Base-by-base conservation (phyloP, 495 filamentous ascomycete species). In the Usnea hakonensis region DNA sequence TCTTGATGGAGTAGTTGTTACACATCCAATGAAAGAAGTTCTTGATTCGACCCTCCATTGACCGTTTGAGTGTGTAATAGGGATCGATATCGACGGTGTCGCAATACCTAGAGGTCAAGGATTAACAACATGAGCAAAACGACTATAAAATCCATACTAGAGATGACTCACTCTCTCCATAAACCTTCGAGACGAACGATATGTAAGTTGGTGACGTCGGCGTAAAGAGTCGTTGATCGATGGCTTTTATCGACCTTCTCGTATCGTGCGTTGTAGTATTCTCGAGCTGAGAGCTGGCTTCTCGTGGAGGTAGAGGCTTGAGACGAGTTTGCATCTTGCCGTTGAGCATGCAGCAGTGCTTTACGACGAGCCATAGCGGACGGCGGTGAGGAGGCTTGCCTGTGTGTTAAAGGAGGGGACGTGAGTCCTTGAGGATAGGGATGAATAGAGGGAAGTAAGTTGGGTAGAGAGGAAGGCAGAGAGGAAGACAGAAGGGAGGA, bases 21-120 rank as follows among this genome's bases (percentile, higher is more conserved):
- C n/a, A 56, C 30, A 57, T 3, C 61, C 54, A 63, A 17, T 57
- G 40, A 23, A 57, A 57, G 35, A 57, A 63, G 21, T 63, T 63
- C 53, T 56, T 56, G 37, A 63, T 57, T 14, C 48, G 48, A 23
- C 21, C 21, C 5, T 28, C 5, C 5, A 26, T 38, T 21, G 21
- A 40, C 23, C 26, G 36, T 26, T 38, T 16, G 7, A 57, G 33
- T 41, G 26, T 57, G 37, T 53, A 53, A 32, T 53, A 53, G 21
- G 21, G 48, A 53, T 53, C 21, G 8, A 53, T 53, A 14, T 32
- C 48, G 48, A 53, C 21, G 5, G 8, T 21, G 11, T 60, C 17
- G 36, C 28, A 60, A 30, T 60, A 60, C 28, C 57, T 60, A 41
- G 30, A 36, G 35, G 14, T 28, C 7, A 30, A 26, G 28, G 10